Percentiles rank a stretch among this genome's conserved stretches.
phyloP scores from a whole-genome alignment of 2,329 filamentous ascomycete genomes.

The Geosmithia morbida region DNA sequence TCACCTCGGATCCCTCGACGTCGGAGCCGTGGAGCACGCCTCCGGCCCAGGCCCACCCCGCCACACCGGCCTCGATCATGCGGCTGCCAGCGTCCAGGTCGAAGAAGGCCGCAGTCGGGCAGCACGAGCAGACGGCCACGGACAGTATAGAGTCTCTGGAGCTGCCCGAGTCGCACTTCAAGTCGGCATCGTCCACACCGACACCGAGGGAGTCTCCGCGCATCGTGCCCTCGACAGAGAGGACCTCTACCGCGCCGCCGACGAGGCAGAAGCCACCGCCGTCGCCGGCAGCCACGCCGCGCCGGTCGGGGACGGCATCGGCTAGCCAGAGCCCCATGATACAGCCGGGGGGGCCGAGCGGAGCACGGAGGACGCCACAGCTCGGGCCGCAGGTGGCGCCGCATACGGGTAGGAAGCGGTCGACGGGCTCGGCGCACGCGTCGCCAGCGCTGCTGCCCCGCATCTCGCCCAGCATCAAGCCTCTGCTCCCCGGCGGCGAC shows the following conservation, averaged over 20 bases:
- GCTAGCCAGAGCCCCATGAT: conserved; percentile 54
- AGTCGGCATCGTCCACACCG: not conserved
- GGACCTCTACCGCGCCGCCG: conserved; percentile 11
- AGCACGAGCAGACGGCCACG: conserved; percentile 24
- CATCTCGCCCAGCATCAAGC: conserved; percentile 92
- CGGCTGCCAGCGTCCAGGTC: conserved; percentile 40
- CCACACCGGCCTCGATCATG: conserved; percentile 83
- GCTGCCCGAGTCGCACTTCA: conserved; percentile 52
- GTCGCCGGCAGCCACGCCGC: conserved; percentile 30
- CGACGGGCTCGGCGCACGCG: conserved; percentile 57
- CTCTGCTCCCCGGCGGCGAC: conserved; percentile 53
- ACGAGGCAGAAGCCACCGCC: conserved; percentile 27
- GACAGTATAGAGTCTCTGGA: conserved; percentile 45
- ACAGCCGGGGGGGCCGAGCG: conserved; percentile 28
- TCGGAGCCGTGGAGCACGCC: not conserved
- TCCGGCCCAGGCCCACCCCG: conserved; percentile 39
- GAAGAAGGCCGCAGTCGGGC: conserved; percentile 23
- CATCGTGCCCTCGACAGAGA: conserved; percentile 14
- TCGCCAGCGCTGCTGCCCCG: conserved; percentile 78
- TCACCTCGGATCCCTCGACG: conserved; percentile 6
- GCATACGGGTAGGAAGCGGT: conserved; percentile 55
- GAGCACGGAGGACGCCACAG: conserved; percentile 36
- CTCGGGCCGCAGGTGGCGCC: conserved; percentile 36
- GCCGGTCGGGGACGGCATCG: conserved; percentile 22
- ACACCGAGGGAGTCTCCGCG: conserved; percentile 7